Evolutionary conservation across 768 basidiomycete genomes (phyloP).

Genomic region (Suillus sp.): DNA sequence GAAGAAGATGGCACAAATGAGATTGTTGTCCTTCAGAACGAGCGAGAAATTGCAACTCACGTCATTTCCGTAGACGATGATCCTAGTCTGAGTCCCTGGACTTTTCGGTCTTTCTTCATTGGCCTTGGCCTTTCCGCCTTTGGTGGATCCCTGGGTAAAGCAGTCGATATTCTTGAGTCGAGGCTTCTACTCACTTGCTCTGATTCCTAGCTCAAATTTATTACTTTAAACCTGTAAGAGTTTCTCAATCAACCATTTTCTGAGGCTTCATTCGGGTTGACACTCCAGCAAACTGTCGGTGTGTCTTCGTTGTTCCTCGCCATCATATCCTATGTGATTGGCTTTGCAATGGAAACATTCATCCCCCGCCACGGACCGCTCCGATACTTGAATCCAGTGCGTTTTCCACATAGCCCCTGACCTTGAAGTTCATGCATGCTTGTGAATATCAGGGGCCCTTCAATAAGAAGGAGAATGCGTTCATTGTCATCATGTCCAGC

Average conservation of each 20-base stretch:
- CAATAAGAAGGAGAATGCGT: constrained; percentile 62
- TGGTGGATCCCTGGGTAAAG: constrained; percentile 49
- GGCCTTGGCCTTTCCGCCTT: constrained; percentile 55
- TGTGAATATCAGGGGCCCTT: constrained; percentile 46
- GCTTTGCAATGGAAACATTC: constrained; percentile 44
- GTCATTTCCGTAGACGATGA: constrained; percentile 46
- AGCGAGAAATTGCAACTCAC: constrained; percentile 50
- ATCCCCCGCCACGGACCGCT: constrained; percentile 48
- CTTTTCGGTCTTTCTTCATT: constrained; percentile 52
- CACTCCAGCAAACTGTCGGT: constrained; percentile 47
- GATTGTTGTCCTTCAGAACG: constrained; percentile 36
- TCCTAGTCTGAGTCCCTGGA: constrained; percentile 31
- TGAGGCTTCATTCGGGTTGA: background rate
- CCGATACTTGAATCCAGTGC: constrained; percentile 53
- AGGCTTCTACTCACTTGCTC: constrained; percentile 9
- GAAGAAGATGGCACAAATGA: constrained; percentile 14
- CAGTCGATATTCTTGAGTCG: constrained; percentile 10
- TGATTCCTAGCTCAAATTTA: constrained; percentile 51
- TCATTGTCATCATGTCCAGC: constrained; percentile 59
- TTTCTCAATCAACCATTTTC: background rate
- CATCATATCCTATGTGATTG: constrained; percentile 51
- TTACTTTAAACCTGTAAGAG: constrained; percentile 57
- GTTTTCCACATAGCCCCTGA: background rate
- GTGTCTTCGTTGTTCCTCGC: constrained; percentile 58
- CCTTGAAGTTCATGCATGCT: background rate